Conservation (phyloP, 495 filamentous ascomycete species). For the Penicillium canescens region DNA sequence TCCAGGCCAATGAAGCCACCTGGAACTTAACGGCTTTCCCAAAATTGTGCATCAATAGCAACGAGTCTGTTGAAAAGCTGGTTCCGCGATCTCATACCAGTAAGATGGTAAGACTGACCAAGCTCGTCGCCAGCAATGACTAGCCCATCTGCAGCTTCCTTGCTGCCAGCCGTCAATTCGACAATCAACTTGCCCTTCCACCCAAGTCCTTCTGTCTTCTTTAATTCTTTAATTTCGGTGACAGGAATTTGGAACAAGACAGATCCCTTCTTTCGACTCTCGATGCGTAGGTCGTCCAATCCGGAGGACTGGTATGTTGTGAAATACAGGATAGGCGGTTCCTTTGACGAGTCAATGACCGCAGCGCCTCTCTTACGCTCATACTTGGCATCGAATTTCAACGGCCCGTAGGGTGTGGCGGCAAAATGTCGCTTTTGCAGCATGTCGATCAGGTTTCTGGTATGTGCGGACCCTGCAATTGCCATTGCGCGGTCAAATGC, state of each 20-base stretch:
- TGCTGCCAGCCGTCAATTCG: conserved; percentile 70
- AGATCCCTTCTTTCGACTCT: conserved; percentile 40
- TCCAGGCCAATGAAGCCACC: conserved; percentile 38
- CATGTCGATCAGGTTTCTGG: conserved; percentile 70
- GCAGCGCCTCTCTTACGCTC: conserved; percentile 71
- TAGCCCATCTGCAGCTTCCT: conserved; percentile 77
- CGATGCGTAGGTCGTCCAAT: conserved; percentile 33
- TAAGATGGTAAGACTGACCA: conserved; percentile 60
- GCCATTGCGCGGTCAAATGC: conserved; percentile 70
- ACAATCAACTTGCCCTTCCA: conserved; percentile 88
- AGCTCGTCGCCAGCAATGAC: conserved; percentile 57
- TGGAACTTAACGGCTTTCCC: conserved; percentile 69
- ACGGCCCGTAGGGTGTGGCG: conserved; percentile 56
- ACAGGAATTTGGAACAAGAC: conserved; percentile 53
- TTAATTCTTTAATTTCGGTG: conserved; percentile 64
- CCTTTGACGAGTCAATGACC: conserved; percentile 63
- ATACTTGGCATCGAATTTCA: conserved; percentile 73
- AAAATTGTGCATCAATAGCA: conserved; percentile 82
- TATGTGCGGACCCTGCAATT: conserved; percentile 61
- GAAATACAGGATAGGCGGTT: conserved; percentile 40
- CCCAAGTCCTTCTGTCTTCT: conserved; percentile 81
- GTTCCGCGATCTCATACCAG: conserved; percentile 72
- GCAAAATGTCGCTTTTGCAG: conserved; percentile 50
- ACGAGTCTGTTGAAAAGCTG: conserved; percentile 85
- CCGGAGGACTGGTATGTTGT: conserved; percentile 47